Evolutionary conservation across 2,329 filamentous ascomycete species (phyloP).

Genomic region (Neonectria faginata): DNA sequence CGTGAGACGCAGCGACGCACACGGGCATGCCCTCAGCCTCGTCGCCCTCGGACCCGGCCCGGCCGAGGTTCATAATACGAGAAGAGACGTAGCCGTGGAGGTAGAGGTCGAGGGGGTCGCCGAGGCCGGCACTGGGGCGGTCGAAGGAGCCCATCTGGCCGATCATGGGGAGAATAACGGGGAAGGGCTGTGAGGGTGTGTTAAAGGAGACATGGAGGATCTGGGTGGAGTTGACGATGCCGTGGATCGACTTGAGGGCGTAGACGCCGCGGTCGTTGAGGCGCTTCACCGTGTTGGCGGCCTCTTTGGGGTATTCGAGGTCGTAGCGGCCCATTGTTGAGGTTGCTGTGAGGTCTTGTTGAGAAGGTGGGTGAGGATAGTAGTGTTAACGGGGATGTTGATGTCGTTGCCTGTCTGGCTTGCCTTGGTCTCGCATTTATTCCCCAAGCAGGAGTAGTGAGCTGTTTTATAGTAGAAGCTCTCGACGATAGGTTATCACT

Average conservation of each 20-base stretch:
- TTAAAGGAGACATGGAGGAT: constrained; percentile 86
- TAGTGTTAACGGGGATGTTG: neutral
- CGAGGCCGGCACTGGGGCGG: constrained; percentile 67
- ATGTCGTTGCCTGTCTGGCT: constrained; percentile 3
- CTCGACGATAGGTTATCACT: neutral
- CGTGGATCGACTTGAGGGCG: constrained; percentile 77
- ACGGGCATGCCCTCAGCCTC: constrained; percentile 71
- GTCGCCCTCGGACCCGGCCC: constrained; percentile 32
- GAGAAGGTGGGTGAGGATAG: constrained; percentile 3
- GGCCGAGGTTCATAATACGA: constrained; percentile 77
- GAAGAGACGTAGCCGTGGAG: constrained; percentile 87
- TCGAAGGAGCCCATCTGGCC: constrained; percentile 82
- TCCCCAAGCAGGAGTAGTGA: neutral
- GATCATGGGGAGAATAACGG: constrained; percentile 85
- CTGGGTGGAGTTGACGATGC: constrained; percentile 78
- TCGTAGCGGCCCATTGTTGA: constrained; percentile 51
- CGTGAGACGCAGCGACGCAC: constrained; percentile 76
- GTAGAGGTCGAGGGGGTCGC: constrained; percentile 79
- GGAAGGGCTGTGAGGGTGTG: constrained; percentile 73
- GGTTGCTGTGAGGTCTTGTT: constrained; percentile 1
- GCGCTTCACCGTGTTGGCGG: constrained; percentile 74
- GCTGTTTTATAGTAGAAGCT: constrained; percentile 14
- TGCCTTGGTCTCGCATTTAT: neutral
- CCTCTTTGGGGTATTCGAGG: constrained; percentile 72
- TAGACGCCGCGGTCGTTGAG: constrained; percentile 76